Conservation (phyloP, 225 moss, liverwort and hornwort species). For the Physcomitrium patens region DNA sequence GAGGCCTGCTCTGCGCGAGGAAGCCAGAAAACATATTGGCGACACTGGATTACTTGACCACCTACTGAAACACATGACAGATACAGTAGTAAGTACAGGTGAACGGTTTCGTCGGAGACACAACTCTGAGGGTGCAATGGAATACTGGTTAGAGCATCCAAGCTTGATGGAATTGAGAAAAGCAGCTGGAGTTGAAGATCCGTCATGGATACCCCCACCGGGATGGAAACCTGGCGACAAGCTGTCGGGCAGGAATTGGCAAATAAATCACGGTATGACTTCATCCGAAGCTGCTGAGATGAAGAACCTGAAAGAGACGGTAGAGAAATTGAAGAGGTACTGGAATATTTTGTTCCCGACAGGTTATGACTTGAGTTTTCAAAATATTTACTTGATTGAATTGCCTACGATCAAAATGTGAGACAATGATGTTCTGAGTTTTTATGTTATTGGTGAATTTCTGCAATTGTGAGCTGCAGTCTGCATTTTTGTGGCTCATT, state of each 20-base stretch:
- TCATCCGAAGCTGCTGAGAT: slow-evolving; percentile 58
- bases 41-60: slow-evolving; percentile 74
- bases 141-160: slow-evolving; percentile 70
- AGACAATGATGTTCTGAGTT: no score
- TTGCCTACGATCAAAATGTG: no score
- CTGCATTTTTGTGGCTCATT: no score
- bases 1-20: slow-evolving; percentile 60
- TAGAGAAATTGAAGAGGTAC: slow-evolving; percentile 51
- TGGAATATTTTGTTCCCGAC: no score
- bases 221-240: slow-evolving; percentile 69
- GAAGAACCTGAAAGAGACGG: slow-evolving; percentile 52
- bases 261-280: slow-evolving; percentile 40
- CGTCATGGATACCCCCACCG: slow-evolving; percentile 63
- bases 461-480: no score
- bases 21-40: slow-evolving; percentile 69
- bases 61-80: slow-evolving; percentile 70
- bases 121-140: slow-evolving; percentile 70
- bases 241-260: slow-evolving; percentile 53
- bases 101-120: slow-evolving; percentile 67
- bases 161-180: slow-evolving; percentile 69
- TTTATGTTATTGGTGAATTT: no score
- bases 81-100: slow-evolving; percentile 58
- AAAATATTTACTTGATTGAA: no score
- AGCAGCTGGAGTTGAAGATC: slow-evolving; percentile 71
- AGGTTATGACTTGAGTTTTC: no score